Base-by-base conservation (phyloP, 2,329 filamentous ascomycete species). In the Ophiocordyceps australis region DNA sequence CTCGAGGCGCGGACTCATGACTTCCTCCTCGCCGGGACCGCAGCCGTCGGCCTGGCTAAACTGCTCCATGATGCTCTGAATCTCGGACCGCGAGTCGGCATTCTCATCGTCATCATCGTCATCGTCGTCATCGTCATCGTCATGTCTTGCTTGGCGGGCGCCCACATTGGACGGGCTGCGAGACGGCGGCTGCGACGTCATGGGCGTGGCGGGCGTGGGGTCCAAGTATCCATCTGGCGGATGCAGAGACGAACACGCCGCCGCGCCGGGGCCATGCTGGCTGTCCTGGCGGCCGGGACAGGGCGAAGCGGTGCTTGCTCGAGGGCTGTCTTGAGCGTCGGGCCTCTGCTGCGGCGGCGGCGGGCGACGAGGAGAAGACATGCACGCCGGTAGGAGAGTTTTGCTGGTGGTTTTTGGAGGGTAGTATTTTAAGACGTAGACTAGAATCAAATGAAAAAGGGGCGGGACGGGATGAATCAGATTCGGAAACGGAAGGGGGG, bases 21-120 rank as follows among this genome's bases (percentile, higher is more conserved):
- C 82, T 47, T 91, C 81, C 26, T 86, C 74, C 32, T 67, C 71
- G 5, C 64, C 74, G 2, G 73, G 76, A 0, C 74, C 79, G n/a
- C n/a, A n/a, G 26, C 72, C 70, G 16, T 70, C 70, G 26, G 70
- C 70, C 42, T 80, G 73, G 38, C 77, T 74, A 39, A 95, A 95
- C 50, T 95, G 89, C 34, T 82, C 81, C 81, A 98, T 95, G 46
- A 98, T 95, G 45, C 68, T 92, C 51, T 94, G 81, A 32, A 98
- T 94, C 54, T 98, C 89, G 5, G 76, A 74, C 31, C 71, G 69
- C 2, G 79, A 81, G 26, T 70, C 71, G 26, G 67, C 66, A 24
- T 83, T 73, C 14, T 68, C 65, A 28, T 70, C 64, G 40, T 68
- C 65, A 28, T 69, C 64, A 39, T 72, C 70, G 40, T 74, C 71